phyloP scores from a whole-genome alignment of 371 early-diverging fungal genomes.

The Cokeromyces recurvatus region DNA sequence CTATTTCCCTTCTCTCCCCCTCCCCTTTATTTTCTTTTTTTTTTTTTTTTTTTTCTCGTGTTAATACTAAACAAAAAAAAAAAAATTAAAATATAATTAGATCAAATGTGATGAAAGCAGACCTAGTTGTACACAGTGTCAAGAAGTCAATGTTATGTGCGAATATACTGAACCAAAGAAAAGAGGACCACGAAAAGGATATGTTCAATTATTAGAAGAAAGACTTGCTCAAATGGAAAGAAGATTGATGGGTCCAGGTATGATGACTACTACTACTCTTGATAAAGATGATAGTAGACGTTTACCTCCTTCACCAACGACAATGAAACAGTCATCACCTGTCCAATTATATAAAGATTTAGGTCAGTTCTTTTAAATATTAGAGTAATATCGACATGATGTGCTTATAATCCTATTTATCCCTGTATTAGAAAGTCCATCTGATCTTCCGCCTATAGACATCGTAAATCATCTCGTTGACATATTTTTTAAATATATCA shows the following conservation, averaged over 20 bases:
- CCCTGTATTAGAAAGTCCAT: conserved; percentile 9
- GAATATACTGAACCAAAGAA: conserved; percentile 70
- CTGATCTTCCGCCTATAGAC: conserved; percentile 38
- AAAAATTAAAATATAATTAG: conserved; percentile 11
- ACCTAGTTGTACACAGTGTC: conserved; percentile 76
- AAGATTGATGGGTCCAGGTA: conserved; percentile 28
- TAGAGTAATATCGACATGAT: too few relatives aligned
- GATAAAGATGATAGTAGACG: too few relatives aligned
- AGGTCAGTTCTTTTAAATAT: conserved; percentile 1
- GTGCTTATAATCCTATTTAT: too few relatives aligned
- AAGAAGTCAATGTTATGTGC: conserved; percentile 57
- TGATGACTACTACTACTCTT: too few relatives aligned
- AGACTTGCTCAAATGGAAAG: conserved; percentile 64
- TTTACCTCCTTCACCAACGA: too few relatives aligned
- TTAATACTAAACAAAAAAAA: too few relatives aligned
- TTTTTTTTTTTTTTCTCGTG: background rate
- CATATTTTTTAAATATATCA: conserved; percentile 53
- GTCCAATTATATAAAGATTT: conserved; percentile 14
- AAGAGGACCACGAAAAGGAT: conserved; percentile 76
- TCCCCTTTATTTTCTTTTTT: conserved; percentile 14
- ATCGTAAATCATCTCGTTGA: conserved; percentile 51
- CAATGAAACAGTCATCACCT: conserved; percentile 4
- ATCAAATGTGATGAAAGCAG: conserved; percentile 77
- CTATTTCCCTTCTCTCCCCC: too few relatives aligned
- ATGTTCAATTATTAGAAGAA: conserved; percentile 68